Percentiles rank a stretch among this genome's conserved stretches.
These are phyloP conservation scores for Diplodia mutila DNA, from an alignment of 2,329 filamentous ascomycete genomes.

Conservation along the genomic window DNA sequence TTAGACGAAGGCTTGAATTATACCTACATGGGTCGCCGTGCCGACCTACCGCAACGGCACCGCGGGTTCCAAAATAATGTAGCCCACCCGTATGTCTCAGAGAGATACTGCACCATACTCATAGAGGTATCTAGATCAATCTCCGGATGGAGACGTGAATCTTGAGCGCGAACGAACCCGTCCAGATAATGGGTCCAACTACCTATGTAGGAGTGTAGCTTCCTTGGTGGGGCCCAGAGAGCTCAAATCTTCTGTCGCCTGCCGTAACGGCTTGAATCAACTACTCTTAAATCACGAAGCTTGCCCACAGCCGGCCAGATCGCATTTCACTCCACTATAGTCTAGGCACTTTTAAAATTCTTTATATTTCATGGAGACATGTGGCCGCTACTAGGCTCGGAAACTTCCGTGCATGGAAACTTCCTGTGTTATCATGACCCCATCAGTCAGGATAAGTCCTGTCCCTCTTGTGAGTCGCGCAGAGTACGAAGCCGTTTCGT, in stretches of 20 bases:
- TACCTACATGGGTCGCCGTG: not conserved
- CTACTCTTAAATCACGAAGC: not conserved
- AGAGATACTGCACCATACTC: too few relatives aligned
- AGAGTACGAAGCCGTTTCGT: not conserved
- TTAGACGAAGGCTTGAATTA: not conserved
- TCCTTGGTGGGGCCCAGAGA: too few relatives aligned
- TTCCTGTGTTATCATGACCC: not conserved
- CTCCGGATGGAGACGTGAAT: too few relatives aligned
- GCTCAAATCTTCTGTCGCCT: too few relatives aligned
- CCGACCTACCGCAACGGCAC: not conserved
- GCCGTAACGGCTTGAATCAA: not conserved
- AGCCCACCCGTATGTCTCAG: too few relatives aligned
- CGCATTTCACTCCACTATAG: not conserved
- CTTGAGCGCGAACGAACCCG: too few relatives aligned
- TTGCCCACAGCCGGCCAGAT: not conserved
- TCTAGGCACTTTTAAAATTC: not conserved
- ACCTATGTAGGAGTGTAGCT: too few relatives aligned
- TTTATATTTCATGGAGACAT: constrained; percentile 11
- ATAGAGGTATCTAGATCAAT: too few relatives aligned
- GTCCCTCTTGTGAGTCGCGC: not conserved
- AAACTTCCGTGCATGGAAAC: not conserved
- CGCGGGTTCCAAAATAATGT: too few relatives aligned
- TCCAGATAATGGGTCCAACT: too few relatives aligned
- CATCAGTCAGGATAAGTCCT: not conserved
- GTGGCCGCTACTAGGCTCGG: not conserved